Evolutionary conservation across 257 asterid genomes (phyloP), one percentile per base, ranked within the genome.

Genomic region (Salvia hispanica): DNA sequence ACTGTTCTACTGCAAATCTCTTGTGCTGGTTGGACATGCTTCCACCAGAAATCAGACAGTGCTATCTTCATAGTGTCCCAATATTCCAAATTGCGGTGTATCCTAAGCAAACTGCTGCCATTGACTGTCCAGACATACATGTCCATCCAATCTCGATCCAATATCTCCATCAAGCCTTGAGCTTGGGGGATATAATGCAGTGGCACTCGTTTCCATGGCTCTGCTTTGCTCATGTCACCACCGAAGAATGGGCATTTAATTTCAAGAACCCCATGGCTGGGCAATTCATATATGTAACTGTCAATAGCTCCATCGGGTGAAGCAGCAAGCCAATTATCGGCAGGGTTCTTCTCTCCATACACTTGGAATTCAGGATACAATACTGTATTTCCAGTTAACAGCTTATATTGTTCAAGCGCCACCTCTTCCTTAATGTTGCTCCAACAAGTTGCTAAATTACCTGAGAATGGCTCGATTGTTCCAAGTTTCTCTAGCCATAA

Each of bases 11-110:
- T 8, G 64, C 73, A 83, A 58, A 78, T 50, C 82, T 87, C 87
- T 66, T 87, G 85, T 1, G 97, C 96, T 4, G 98, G 97, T 50
- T 81, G 88, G 61, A 88, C 97, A 71, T 90, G 90, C 44, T 86
- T 79, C 96, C 91, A 90, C 98, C 98, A 92, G 73, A 92, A 89
- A 87, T 92, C 98, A 39, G 88, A 87, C 75, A 89, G 76, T 5
- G 93, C 95, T 34, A 68, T 73, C 78, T 79, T 79, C 76, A 92
- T 60, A 16, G 72, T 11, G 16, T 76, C 62, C 97, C 97, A 89
- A 71, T 92, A 89, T 40, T 84, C 88, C 40, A 7, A 54, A 73
- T 86, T 77, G 36, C 97, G 79, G 43, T 87, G 13, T 70, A 92
- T 33, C 82, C 91, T 87, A 73, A 92, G 84, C 82, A 87, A 79